phyloP scores from a whole-genome alignment of 2,329 filamentous ascomycete species.

The Shiraia sp. region DNA sequence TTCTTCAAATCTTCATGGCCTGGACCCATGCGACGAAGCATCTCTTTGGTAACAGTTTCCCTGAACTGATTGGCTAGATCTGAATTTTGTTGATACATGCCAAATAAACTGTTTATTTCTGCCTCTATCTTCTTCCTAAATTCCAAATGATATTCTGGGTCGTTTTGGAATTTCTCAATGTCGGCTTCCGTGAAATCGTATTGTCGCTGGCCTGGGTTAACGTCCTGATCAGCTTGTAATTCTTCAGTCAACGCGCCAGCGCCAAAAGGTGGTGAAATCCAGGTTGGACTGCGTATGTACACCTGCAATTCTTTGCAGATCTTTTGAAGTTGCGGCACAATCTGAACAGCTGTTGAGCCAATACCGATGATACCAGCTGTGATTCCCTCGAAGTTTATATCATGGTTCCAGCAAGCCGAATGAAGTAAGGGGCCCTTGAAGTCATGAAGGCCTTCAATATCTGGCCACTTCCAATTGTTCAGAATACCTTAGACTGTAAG shows the following conservation, averaged over 20 bases:
- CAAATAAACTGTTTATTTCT: constrained; percentile 57
- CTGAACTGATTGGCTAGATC: constrained; percentile 50
- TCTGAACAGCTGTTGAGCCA: constrained; percentile 42
- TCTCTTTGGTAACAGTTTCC: constrained; percentile 47
- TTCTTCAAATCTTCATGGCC: constrained; percentile 49
- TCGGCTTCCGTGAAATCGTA: constrained; percentile 56
- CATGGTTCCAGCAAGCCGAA: constrained; percentile 49
- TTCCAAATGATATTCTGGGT: constrained; percentile 60
- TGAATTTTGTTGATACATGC: constrained; percentile 55
- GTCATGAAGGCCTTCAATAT: constrained; percentile 47
- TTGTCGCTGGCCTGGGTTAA: constrained; percentile 48
- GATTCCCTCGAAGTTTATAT: constrained; percentile 38
- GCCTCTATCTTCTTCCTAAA: constrained; percentile 55
- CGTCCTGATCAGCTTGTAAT: constrained; percentile 40
- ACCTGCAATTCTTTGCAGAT: constrained; percentile 39
- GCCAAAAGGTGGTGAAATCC: constrained; percentile 47
- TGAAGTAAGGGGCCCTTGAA: constrained; percentile 52
- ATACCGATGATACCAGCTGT: constrained; percentile 38
- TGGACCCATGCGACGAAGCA: constrained; percentile 45
- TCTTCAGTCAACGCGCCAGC: constrained; percentile 39
- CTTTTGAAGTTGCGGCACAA: constrained; percentile 46
- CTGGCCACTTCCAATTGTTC: constrained; percentile 52
- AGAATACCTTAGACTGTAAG: constrained; percentile 47
- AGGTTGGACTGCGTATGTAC: constrained; percentile 46
- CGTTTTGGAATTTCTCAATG: constrained; percentile 58